These are phyloP conservation scores for Psilocybe tampanensis DNA, from an alignment of 768 basidiomycete genomes.

Conservation along the genomic window DNA sequence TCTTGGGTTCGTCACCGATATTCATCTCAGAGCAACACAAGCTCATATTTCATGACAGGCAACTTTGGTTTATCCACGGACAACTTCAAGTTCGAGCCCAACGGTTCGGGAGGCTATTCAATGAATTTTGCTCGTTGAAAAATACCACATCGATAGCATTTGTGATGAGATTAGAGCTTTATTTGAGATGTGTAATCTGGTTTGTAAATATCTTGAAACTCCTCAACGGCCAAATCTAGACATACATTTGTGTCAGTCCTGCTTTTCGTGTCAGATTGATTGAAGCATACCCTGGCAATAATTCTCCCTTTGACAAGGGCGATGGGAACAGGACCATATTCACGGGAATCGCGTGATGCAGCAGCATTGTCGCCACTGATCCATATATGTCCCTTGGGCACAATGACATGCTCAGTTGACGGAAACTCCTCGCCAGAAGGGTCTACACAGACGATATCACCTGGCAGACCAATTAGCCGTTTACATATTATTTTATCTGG, in stretches of 20 bases:
- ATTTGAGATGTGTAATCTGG: conserved; percentile 41
- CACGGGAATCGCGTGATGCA: conserved; percentile 83
- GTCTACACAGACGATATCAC: conserved; percentile 88
- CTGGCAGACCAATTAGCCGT: conserved; percentile 86
- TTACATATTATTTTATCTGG: conserved; percentile 79
- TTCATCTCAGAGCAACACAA: background rate
- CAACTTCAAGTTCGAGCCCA: conserved; percentile 96
- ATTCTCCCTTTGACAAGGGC: conserved; percentile 73
- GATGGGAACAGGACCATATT: conserved; percentile 91
- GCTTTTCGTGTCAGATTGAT: background rate
- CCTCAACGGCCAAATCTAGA: conserved; percentile 45
- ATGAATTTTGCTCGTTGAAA: conserved; percentile 74
- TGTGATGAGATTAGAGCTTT: background rate
- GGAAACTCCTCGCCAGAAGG: conserved; percentile 70
- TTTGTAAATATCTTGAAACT: conserved; percentile 44
- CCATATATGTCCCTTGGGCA: conserved; percentile 92
- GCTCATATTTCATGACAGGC: conserved; percentile 43
- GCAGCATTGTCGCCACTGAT: conserved; percentile 87
- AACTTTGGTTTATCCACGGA: conserved; percentile 94
- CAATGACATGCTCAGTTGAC: conserved; percentile 69
- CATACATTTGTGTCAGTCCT: conserved; percentile 1
- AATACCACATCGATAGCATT: background rate
- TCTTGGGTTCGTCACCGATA: conserved; percentile 62
- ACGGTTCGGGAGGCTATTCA: conserved; percentile 94
- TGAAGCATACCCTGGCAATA: conserved; percentile 55